phyloP scores from a whole-genome alignment of 2,329 filamentous ascomycete species.

The Aspergillus sp. region DNA sequence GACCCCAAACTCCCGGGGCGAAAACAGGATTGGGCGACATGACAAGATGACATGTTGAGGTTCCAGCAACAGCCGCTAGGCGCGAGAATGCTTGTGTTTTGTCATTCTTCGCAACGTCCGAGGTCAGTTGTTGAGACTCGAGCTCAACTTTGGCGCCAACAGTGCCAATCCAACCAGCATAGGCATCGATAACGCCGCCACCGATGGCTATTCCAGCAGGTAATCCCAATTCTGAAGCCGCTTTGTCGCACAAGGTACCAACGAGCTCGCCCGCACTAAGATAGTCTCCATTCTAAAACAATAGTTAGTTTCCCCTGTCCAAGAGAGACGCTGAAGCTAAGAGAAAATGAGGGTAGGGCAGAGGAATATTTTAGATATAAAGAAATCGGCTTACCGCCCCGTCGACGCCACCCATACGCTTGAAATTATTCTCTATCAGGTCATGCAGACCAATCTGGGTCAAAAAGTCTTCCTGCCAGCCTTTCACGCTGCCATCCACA shows the following conservation, averaged over 20 bases:
- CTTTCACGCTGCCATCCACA: slow-evolving; percentile 94
- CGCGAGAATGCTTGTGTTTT: slow-evolving; percentile 90
- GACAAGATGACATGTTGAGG: slow-evolving; percentile 94
- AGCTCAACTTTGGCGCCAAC: slow-evolving; percentile 94
- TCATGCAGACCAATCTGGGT: slow-evolving; percentile 82
- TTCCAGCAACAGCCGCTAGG: slow-evolving; percentile 90
- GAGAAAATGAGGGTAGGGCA: not conserved
- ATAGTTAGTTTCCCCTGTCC: slow-evolving; percentile 5
- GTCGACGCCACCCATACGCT: slow-evolving; percentile 90
- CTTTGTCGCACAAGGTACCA: slow-evolving; percentile 78
- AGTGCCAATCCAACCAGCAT: slow-evolving; percentile 97
- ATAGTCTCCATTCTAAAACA: slow-evolving; percentile 80
- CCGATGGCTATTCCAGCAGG: slow-evolving; percentile 86
- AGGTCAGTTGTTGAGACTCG: slow-evolving; percentile 64
- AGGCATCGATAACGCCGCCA: slow-evolving; percentile 96
- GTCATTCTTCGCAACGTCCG: slow-evolving; percentile 72
- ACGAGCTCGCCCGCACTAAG: slow-evolving; percentile 89
- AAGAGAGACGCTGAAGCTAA: not conserved
- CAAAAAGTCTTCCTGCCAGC: slow-evolving; percentile 96
- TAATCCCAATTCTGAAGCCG: slow-evolving; percentile 79
- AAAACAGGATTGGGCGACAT: slow-evolving; percentile 94
- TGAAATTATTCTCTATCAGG: slow-evolving; percentile 80
- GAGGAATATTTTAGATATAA: slow-evolving; percentile 12
- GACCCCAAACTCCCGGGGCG: slow-evolving; percentile 93
- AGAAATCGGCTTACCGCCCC: slow-evolving; percentile 74